Evolutionary conservation across 2,329 filamentous ascomycete species (phyloP), one percentile per base, ranked within the genome.

Genomic region (Fonsecaea multimorphosa): DNA sequence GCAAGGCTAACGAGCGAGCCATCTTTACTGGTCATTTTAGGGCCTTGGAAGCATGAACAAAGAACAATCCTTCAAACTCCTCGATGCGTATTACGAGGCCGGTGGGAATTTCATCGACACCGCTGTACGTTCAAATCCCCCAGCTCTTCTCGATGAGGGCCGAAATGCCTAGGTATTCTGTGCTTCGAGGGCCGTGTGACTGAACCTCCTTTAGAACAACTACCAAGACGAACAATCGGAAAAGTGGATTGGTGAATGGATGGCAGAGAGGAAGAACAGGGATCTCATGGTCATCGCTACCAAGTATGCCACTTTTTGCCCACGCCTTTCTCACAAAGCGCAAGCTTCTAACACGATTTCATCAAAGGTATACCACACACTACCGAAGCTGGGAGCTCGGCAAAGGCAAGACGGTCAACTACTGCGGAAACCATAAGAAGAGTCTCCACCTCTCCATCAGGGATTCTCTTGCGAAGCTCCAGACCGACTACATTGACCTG

Each of bases 41-140:
- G 53, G 53, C 44, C 57, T 67, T 61, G 65, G 65, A 14, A 82
- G 83, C 40, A 91, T 89, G 76, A 82, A 85, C 74, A 86, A 91
- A 73, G 80, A 85, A 57, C 83, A 83, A 1, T 82, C 85, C 1
- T 88, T 90, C 70, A 79, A 81, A 22, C 86, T 92, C 29, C 82
- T 92, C 8, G 89, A 92, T 72, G 86, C 84, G 73, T 91, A 86
- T 77, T 86, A 84, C 65, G 82, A 71, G 27, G 82, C 87, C 0
- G 87, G 87, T 3, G 89, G 90, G 27, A 92, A 92, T 77, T 91
- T 92, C 76, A 88, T 92, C 73, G 90, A 92, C 74, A 91, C 88
- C 29, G 70, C 82, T 8, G 67, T 69, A 65, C 54, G 67, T 29
- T 9, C 36, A 38, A n/a, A n/a, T n/a, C 8, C 54, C 7, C 34